phyloP scores from a whole-genome alignment of 106 monocot species.

The Hemerocallis citrina region DNA sequence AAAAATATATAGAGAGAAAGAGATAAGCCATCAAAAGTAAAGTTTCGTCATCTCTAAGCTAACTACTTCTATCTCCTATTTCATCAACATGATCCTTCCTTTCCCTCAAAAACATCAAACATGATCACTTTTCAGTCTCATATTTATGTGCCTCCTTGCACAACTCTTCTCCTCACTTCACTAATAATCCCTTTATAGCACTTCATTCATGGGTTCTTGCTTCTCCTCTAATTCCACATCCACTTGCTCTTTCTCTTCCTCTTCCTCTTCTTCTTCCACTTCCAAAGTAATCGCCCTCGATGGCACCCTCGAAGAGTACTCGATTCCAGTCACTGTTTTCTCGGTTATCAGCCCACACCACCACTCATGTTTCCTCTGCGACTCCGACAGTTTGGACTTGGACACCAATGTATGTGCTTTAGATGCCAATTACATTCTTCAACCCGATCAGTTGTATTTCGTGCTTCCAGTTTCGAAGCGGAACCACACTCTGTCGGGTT shows the following conservation, averaged over 20 bases:
- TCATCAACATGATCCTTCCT: no score
- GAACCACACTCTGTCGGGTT: background rate
- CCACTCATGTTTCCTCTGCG: slow-evolving; percentile 12
- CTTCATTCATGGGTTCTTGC: slow-evolving; percentile 9
- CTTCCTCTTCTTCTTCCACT: background rate
- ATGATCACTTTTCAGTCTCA: no score
- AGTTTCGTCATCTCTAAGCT: no score
- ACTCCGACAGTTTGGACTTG: slow-evolving; percentile 10
- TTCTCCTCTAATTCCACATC: slow-evolving; percentile 3
- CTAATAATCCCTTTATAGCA: no score
- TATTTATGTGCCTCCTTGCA: no score
- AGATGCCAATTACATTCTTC: background rate
- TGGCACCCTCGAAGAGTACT: slow-evolving; percentile 7
- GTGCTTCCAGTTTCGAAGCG: slow-evolving; percentile 8
- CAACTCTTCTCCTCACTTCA: no score
- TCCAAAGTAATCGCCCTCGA: slow-evolving; percentile 5
- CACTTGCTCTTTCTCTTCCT: background rate
- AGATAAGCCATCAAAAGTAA: no score
- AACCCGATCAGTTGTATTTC: slow-evolving; percentile 15
- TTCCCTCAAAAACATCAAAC: no score
- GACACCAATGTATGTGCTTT: slow-evolving; percentile 1
- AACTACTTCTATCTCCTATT: no score
- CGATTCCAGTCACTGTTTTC: background rate
- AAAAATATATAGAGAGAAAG: no score
- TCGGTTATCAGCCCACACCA: background rate